A percentile compares a stretch with the other conserved stretches of the same genome.
These are phyloP conservation scores for Suillus clintonianus DNA, from an alignment of 768 basidiomycete species.

Conservation along the genomic window DNA sequence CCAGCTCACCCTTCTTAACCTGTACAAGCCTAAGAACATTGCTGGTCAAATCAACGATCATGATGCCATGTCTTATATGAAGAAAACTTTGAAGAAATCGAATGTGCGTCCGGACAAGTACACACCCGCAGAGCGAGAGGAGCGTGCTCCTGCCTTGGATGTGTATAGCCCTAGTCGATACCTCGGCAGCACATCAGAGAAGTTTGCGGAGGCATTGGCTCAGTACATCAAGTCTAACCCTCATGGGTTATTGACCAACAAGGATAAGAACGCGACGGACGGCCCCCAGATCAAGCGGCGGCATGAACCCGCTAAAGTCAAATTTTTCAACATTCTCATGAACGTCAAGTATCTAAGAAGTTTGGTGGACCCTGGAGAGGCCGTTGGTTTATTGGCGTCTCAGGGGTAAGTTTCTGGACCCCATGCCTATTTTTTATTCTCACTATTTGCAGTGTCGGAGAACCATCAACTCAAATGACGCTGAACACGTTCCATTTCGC, in stretches of 20 bases:
- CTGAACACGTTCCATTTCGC: constrained; percentile 99
- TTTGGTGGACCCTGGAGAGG: constrained; percentile 95
- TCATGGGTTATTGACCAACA: constrained; percentile 46
- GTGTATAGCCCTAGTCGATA: constrained; percentile 75
- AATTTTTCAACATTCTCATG: constrained; percentile 80
- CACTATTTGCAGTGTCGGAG: constrained; percentile 71
- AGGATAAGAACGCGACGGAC: constrained; percentile 40
- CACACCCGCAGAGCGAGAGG: constrained; percentile 52
- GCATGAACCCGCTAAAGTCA: constrained; percentile 46
- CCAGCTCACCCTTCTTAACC: constrained; percentile 72
- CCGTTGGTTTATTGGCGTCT: constrained; percentile 95
- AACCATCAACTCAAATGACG: constrained; percentile 99
- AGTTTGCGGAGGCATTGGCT: constrained; percentile 79
- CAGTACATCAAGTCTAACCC: constrained; percentile 81
- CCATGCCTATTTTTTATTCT: constrained; percentile 3
- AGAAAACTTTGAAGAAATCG: constrained; percentile 82
- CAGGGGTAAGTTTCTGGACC: constrained; percentile 70
- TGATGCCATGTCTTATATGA: constrained; percentile 79
- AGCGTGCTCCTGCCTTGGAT: constrained; percentile 72
- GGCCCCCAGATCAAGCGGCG: constrained; percentile 44
- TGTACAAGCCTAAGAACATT: constrained; percentile 63
- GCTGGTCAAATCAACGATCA: constrained; percentile 61
- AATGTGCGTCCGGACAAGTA: constrained; percentile 43
- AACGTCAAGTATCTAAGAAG: constrained; percentile 92
- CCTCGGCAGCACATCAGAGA: constrained; percentile 91